A percentile compares a stretch with the other conserved stretches of the same genome.
phyloP scores from a whole-genome alignment of 192 early-diverging fungal species.

The Coemansia sp. region DNA sequence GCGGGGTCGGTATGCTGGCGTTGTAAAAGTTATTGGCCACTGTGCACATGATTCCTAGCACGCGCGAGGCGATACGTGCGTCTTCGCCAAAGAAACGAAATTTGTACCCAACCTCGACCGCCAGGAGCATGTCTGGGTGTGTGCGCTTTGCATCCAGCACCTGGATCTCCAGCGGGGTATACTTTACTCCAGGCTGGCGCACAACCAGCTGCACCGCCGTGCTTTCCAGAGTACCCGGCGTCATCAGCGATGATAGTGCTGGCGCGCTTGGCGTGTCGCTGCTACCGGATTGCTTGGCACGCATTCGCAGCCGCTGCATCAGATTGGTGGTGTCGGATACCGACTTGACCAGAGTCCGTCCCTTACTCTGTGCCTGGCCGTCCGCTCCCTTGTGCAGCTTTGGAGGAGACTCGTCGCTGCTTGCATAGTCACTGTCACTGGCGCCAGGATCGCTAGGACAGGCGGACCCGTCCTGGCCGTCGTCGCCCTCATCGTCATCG shows the following conservation, averaged over 20 bases:
- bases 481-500: too few relatives aligned
- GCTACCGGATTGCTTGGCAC: constrained; percentile 10
- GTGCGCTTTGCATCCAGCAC: constrained; percentile 67
- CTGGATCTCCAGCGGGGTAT: constrained; percentile 83
- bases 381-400: constrained; percentile 8
- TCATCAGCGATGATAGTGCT: not conserved
- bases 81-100: constrained; percentile 89
- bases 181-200: constrained; percentile 39
- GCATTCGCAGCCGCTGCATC: constrained; percentile 25
- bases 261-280: not conserved
- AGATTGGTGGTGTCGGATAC: constrained; percentile 24
- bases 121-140: constrained; percentile 70
- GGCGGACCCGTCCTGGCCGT: too few relatives aligned
- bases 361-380: constrained; percentile 3
- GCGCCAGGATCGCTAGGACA: too few relatives aligned
- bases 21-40: constrained; percentile 73
- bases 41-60: constrained; percentile 78
- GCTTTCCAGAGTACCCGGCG: constrained; percentile 9
- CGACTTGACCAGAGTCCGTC: constrained; percentile 10
- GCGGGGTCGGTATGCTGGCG: constrained; percentile 73
- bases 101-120: constrained; percentile 94
- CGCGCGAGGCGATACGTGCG: constrained; percentile 71
- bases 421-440: not conserved
- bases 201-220: constrained; percentile 40
- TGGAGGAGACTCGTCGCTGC: not conserved